These are phyloP conservation scores for Scolecobasidium constrictum DNA, from an alignment of 2,329 filamentous ascomycete species.

Conservation along the genomic window DNA sequence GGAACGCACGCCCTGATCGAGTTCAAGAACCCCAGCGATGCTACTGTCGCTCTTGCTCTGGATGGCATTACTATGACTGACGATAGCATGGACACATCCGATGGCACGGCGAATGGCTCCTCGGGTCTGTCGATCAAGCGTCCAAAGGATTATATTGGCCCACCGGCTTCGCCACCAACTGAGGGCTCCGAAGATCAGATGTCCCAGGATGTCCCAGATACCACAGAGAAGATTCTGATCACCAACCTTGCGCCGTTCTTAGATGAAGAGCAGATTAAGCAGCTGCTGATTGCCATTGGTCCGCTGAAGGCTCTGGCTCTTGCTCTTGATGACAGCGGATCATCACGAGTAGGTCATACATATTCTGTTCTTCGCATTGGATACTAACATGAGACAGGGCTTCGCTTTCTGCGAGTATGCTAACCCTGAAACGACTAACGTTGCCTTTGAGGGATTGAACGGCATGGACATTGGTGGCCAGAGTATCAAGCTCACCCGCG, in stretches of 20 bases:
- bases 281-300: conserved; percentile 83
- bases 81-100: conserved; percentile 40
- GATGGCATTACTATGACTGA: conserved; percentile 82
- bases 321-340: conserved; percentile 77
- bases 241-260: conserved; percentile 82
- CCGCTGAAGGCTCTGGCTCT: conserved; percentile 86
- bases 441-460: conserved; percentile 83
- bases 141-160: conserved; percentile 96
- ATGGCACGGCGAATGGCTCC: conserved; percentile 39
- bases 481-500: conserved; percentile 73
- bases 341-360: conserved; percentile 61
- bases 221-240: conserved; percentile 89
- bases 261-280: conserved; percentile 80
- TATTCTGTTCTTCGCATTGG: conserved; percentile 12
- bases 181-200: conserved; percentile 64
- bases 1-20: conserved; percentile 76
- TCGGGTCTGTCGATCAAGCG: conserved; percentile 65
- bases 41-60: conserved; percentile 81
- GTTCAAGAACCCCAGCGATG: conserved; percentile 77
- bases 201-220: conserved; percentile 75
- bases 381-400: conserved; percentile 44
- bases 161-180: conserved; percentile 57
- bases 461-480: conserved; percentile 88
- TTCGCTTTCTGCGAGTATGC: conserved; percentile 95
- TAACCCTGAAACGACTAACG: conserved; percentile 65